phyloP scores from a whole-genome alignment of 345 rosid genomes.

The Crucihimalaya himalaica region DNA sequence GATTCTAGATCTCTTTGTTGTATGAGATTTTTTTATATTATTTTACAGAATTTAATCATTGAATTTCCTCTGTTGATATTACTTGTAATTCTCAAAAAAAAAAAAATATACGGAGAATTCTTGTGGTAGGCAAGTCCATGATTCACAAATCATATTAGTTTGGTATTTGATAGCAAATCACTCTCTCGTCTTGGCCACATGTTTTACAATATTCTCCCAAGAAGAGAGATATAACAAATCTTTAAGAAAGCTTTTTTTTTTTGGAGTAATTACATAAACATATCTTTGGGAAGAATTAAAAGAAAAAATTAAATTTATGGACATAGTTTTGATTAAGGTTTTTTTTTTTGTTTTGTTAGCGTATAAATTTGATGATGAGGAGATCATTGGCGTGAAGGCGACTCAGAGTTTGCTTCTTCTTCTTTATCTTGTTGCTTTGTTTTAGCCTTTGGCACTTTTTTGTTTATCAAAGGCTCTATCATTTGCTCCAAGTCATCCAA shows the following conservation, averaged over 20 bases:
- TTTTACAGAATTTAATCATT: background rate
- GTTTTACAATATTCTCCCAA: background rate
- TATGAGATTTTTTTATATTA: background rate
- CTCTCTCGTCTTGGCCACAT: background rate
- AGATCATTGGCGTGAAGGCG: slow-evolving; percentile 30
- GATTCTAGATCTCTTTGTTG: slow-evolving; percentile 21
- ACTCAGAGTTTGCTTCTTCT: slow-evolving; percentile 27
- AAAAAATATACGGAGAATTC: background rate
- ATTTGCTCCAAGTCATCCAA: slow-evolving; percentile 55
- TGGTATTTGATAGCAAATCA: background rate
- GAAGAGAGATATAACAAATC: background rate
- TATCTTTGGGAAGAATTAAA: background rate
- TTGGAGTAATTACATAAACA: too few relatives aligned
- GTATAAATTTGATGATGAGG: slow-evolving; percentile 14
- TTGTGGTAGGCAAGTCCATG: background rate
- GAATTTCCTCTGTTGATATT: background rate
- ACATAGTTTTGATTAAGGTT: background rate
- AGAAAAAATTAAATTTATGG: background rate
- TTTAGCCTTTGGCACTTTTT: slow-evolving; percentile 31
- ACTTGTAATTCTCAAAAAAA: background rate
- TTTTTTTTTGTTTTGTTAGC: background rate
- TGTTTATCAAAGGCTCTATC: slow-evolving; percentile 52
- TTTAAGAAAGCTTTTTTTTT: too few relatives aligned
- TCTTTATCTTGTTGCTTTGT: slow-evolving; percentile 27
- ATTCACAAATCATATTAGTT: background rate